A percentile compares a stretch with the other conserved stretches of the same genome.
These are phyloP conservation scores for Aureobasidium leucospermi DNA, from an alignment of 2,329 filamentous ascomycete genomes.

Conservation along the genomic window DNA sequence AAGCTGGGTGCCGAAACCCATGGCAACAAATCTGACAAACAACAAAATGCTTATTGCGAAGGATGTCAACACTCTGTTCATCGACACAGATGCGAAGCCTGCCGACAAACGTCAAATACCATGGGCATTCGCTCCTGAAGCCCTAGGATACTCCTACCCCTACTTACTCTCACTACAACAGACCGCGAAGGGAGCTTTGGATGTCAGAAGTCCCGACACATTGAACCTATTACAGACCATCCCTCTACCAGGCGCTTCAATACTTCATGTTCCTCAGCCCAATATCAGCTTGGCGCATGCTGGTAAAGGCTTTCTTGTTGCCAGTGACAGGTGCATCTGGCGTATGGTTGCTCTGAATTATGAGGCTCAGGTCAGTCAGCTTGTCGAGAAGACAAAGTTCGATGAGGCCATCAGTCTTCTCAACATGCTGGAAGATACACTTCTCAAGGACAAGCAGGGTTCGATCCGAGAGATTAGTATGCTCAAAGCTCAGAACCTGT, in stretches of 20 bases:
- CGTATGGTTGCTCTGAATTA: constrained; percentile 92
- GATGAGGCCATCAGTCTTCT: constrained; percentile 91
- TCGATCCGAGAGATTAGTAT: constrained; percentile 82
- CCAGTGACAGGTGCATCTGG: constrained; percentile 88
- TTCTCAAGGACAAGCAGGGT: constrained; percentile 74
- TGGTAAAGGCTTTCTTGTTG: constrained; percentile 90
- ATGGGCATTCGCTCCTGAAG: constrained; percentile 81
- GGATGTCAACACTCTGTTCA: constrained; percentile 91
- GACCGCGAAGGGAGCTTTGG: constrained; percentile 67
- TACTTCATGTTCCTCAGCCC: constrained; percentile 85
- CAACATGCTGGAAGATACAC: constrained; percentile 82
- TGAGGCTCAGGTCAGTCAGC: constrained; percentile 76
- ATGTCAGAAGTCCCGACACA: constrained; percentile 88
- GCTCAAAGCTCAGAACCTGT: constrained; percentile 79
- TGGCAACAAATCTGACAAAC: constrained; percentile 74
- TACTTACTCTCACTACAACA: constrained; percentile 85
- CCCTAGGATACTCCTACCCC: constrained; percentile 92
- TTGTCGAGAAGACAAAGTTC: constrained; percentile 65
- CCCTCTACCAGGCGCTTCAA: constrained; percentile 68
- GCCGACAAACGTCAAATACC: constrained; percentile 83
- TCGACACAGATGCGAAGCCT: constrained; percentile 74
- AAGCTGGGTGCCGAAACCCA: constrained; percentile 81
- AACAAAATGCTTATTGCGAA: constrained; percentile 90
- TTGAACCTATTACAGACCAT: constrained; percentile 84
- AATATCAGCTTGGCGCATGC: constrained; percentile 92